Conservation (phyloP, 2,329 filamentous ascomycete genomes). For the Zopfia rhizophila region DNA sequence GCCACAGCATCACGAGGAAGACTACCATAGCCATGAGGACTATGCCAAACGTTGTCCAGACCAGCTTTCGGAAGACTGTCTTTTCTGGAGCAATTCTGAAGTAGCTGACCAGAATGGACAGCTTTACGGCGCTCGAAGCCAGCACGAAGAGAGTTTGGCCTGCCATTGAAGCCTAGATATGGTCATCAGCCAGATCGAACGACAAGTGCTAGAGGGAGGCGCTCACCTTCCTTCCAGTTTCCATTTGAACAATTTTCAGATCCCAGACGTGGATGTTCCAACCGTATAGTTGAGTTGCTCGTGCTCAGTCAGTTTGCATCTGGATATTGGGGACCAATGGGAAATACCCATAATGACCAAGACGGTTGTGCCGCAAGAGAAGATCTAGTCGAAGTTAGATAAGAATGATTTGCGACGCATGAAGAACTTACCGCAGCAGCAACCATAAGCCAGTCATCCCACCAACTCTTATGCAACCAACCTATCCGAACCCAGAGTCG, state of each 20-base stretch:
- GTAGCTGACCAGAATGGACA: slow-evolving; percentile 52
- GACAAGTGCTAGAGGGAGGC: slow-evolving; percentile 25
- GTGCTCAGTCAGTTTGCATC: slow-evolving; percentile 6
- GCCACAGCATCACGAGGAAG: slow-evolving; percentile 50
- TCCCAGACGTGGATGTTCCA: slow-evolving; percentile 54
- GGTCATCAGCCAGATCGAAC: slow-evolving; percentile 28
- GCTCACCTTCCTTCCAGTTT: slow-evolving; percentile 47
- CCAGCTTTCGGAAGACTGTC: slow-evolving; percentile 50
- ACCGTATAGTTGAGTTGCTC: slow-evolving; percentile 48
- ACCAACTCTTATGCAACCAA: slow-evolving; percentile 51
- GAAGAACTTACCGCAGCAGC: slow-evolving; percentile 44
- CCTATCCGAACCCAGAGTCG: slow-evolving; percentile 48
- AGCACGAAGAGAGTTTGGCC: slow-evolving; percentile 51
- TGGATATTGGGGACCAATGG: background rate
- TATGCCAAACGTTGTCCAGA: slow-evolving; percentile 48
- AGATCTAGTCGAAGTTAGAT: slow-evolving; percentile 33
- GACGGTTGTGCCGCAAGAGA: slow-evolving; percentile 44
- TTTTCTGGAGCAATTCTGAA: slow-evolving; percentile 52
- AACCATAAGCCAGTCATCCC: slow-evolving; percentile 53
- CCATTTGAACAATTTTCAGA: slow-evolving; percentile 37
- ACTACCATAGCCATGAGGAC: slow-evolving; percentile 48
- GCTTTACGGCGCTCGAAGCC: slow-evolving; percentile 50
- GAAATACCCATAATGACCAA: slow-evolving; percentile 39
- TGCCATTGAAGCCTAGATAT: slow-evolving; percentile 48
- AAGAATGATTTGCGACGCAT: slow-evolving; percentile 7